Percentiles rank a stretch among this genome's conserved stretches.
Evolutionary conservation across 176 grass and related monocot genomes (phyloP).

Genomic region (Dactylis glomerata): DNA sequence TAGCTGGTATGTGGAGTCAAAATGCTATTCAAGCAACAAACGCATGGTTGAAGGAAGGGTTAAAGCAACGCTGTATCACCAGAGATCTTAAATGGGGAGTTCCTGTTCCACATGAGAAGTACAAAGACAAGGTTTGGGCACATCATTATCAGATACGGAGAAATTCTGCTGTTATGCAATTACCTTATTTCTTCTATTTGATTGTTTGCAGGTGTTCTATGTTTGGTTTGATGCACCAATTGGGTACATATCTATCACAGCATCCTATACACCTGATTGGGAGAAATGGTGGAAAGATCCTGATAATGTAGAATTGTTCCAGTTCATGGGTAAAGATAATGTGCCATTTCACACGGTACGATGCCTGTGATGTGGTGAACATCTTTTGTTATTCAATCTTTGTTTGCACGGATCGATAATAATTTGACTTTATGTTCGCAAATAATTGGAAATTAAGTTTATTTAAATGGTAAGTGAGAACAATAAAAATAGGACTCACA

Average conservation of each 20-base stretch:
- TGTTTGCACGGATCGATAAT: background rate
- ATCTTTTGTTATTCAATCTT: constrained; percentile 1
- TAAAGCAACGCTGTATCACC: constrained; percentile 89
- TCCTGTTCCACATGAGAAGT: constrained; percentile 91
- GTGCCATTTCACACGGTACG: constrained; percentile 99
- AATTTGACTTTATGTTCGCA: background rate
- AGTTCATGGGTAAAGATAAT: constrained; percentile 99
- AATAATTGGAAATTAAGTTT: background rate
- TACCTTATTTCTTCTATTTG: background rate
- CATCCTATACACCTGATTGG: constrained; percentile 95
- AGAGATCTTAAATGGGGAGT: constrained; percentile 99
- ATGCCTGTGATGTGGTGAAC: constrained; percentile 5
- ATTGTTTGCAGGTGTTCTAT: constrained; percentile 84
- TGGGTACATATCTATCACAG: constrained; percentile 93
- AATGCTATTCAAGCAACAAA: constrained; percentile 98
- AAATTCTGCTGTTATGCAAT: constrained; percentile 14
- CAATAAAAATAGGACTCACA: background rate
- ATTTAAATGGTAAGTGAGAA: background rate
- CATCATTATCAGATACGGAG: constrained; percentile 7
- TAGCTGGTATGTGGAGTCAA: constrained; percentile 93
- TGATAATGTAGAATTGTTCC: constrained; percentile 90
- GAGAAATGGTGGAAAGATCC: constrained; percentile 99
- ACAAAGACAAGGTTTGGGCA: constrained; percentile 78
- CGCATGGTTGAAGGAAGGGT: constrained; percentile 96
- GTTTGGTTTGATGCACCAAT: constrained; percentile 99